These are phyloP conservation scores for Nicotiana knightiana DNA, from an alignment of 257 asterid genomes.

Conservation along the genomic window DNA sequence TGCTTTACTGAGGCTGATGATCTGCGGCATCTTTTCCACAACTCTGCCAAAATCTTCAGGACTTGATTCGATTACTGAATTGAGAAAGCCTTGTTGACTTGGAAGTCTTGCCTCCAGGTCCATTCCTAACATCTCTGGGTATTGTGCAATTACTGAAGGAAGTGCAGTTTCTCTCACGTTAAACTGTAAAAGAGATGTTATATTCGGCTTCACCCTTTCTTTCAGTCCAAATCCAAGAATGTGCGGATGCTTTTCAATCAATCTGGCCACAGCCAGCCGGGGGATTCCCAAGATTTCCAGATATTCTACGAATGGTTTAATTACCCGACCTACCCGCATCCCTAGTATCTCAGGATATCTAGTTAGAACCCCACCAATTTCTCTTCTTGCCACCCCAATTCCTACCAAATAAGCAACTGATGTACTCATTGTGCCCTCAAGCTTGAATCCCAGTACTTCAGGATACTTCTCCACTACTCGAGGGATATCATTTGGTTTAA, in stretches of 20 bases:
- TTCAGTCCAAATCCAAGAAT: constrained; percentile 82
- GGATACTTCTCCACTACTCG: constrained; percentile 81
- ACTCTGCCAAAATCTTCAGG: constrained; percentile 73
- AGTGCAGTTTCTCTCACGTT: constrained; percentile 55
- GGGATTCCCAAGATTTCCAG: constrained; percentile 77
- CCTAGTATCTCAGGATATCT: constrained; percentile 85
- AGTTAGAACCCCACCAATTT: constrained; percentile 73
- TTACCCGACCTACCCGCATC: constrained; percentile 92
- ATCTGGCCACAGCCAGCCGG: constrained; percentile 65
- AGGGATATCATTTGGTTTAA: constrained; percentile 78
- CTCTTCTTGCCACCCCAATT: constrained; percentile 90
- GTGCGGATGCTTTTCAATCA: constrained; percentile 76
- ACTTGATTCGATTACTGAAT: constrained; percentile 40
- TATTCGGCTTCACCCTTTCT: constrained; percentile 68
- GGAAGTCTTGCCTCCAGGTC: constrained; percentile 48
- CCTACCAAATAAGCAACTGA: constrained; percentile 97
- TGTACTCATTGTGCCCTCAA: constrained; percentile 98
- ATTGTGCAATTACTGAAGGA: constrained; percentile 70
- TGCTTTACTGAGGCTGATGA: constrained; percentile 54
- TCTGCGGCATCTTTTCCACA: constrained; percentile 85
- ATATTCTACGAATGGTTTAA: constrained; percentile 89
- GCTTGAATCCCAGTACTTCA: constrained; percentile 86
- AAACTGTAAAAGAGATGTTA: constrained; percentile 49
- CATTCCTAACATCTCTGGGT: constrained; percentile 81
- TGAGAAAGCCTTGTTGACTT: constrained; percentile 46